Evolutionary conservation across 2,329 filamentous ascomycete species (phyloP).

Genomic region (Byssothecium circinans): DNA sequence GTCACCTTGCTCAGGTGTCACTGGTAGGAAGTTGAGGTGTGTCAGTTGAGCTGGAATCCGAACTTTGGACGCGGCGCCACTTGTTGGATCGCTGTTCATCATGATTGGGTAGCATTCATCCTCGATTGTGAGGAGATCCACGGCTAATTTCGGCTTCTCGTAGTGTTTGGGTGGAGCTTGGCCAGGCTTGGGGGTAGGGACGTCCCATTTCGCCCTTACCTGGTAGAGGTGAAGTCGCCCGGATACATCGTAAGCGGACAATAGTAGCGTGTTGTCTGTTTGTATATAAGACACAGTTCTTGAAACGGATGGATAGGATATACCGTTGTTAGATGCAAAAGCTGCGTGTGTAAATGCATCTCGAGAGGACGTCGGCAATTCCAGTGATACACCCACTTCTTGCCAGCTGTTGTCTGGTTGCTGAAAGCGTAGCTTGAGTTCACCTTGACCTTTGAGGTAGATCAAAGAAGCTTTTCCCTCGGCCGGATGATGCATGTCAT

Average conservation of each 20-base stretch:
- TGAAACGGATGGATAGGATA: background rate
- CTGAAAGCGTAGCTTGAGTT: conserved; percentile 75
- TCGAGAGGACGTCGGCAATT: conserved; percentile 68
- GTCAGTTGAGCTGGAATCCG: conserved; percentile 56
- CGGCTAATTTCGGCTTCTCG: conserved; percentile 37
- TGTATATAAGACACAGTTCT: background rate
- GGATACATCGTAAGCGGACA: conserved; percentile 69
- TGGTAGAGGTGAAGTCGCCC: conserved; percentile 75
- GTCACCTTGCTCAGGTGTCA: conserved; percentile 63
- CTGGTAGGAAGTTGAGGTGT: conserved; percentile 72
- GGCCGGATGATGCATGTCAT: conserved; percentile 73
- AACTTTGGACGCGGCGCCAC: conserved; percentile 25
- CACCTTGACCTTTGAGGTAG: conserved; percentile 73
- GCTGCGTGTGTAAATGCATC: conserved; percentile 45
- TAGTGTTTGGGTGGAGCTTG: conserved; percentile 47
- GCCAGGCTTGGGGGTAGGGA: conserved; percentile 59
- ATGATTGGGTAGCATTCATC: conserved; percentile 37
- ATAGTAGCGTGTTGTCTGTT: conserved; percentile 56
- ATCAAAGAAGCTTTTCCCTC: conserved; percentile 72
- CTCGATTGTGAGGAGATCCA: conserved; percentile 31
- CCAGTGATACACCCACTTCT: conserved; percentile 72
- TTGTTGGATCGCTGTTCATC: conserved; percentile 25
- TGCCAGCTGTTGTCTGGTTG: conserved; percentile 72
- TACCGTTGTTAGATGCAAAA: conserved; percentile 68
- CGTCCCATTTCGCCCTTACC: conserved; percentile 73